These are phyloP conservation scores for Phaeoacremonium minimum DNA, from an alignment of 2,329 filamentous ascomycete genomes.

Conservation along the genomic window DNA sequence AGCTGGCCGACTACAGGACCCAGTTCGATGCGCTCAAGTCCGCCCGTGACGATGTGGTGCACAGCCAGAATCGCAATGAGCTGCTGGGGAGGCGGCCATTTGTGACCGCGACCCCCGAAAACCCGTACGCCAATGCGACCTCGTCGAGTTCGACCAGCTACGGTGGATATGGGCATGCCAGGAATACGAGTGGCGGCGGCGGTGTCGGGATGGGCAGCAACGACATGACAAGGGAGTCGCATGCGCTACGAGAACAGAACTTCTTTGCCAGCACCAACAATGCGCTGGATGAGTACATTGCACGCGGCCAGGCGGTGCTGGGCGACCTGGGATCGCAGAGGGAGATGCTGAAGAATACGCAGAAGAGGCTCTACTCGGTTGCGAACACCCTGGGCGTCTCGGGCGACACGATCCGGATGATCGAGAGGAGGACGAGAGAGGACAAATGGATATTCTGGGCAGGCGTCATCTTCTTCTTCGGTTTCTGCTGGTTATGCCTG, in stretches of 20 bases:
- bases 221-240: slow-evolving; percentile 70
- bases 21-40: slow-evolving; percentile 76
- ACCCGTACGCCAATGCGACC: slow-evolving; percentile 72
- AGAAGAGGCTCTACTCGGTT: slow-evolving; percentile 84
- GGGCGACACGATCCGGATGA: slow-evolving; percentile 95
- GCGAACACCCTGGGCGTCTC: slow-evolving; percentile 91
- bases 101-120: slow-evolving; percentile 76
- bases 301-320: slow-evolving; percentile 83
- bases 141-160: slow-evolving; percentile 17
- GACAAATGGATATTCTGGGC: slow-evolving; percentile 98
- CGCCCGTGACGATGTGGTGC: slow-evolving; percentile 69
- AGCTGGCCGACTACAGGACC: slow-evolving; percentile 74
- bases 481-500: slow-evolving; percentile 88
- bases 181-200: slow-evolving; percentile 37
- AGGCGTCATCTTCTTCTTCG: slow-evolving; percentile 80
- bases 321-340: slow-evolving; percentile 85
- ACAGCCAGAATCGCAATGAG: slow-evolving; percentile 67
- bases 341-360: slow-evolving; percentile 92
- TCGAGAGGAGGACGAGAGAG: slow-evolving; percentile 84
- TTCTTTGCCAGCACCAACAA: slow-evolving; percentile 81
- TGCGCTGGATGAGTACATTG: slow-evolving; percentile 90
- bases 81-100: slow-evolving; percentile 83
- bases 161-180: slow-evolving; percentile 25
- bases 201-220: slow-evolving; percentile 43
- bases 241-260: slow-evolving; percentile 82